Percentiles rank a stretch among this genome's conserved stretches.
These are phyloP conservation scores for Botryotinia calthae DNA, from an alignment of 2,329 filamentous ascomycete genomes.

Conservation along the genomic window DNA sequence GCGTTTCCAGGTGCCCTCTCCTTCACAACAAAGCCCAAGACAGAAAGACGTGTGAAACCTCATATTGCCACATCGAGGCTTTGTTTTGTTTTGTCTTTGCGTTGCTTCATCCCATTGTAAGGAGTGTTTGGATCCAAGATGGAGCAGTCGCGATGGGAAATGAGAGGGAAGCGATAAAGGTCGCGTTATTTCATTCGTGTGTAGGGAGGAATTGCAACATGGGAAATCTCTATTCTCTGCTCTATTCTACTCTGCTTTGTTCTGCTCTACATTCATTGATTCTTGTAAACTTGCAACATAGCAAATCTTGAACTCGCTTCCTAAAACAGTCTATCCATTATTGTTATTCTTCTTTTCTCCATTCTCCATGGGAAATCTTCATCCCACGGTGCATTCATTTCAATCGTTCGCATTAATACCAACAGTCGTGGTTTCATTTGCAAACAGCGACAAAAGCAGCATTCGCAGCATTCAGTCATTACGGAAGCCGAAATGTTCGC, in stretches of 20 bases:
- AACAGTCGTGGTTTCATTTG: background rate
- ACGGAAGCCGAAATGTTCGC: constrained; percentile 3
- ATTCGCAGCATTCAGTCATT: background rate
- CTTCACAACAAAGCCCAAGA: constrained; percentile 33
- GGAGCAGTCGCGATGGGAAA: constrained; percentile 9
- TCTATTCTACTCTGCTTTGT: background rate
- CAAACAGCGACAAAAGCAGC: background rate
- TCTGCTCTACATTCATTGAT: background rate
- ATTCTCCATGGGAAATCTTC: background rate
- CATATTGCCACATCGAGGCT: constrained; percentile 30
- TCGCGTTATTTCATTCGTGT: constrained; percentile 26
- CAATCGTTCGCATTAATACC: background rate
- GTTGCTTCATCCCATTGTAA: background rate
- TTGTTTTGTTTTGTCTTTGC: constrained; percentile 38
- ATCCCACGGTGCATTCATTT: background rate
- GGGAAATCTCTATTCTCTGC: background rate
- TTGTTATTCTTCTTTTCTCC: background rate
- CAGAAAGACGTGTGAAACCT: constrained; percentile 28
- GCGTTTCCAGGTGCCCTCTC: constrained; percentile 30
- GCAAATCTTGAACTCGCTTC: background rate
- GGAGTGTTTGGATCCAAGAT: constrained; percentile 5
- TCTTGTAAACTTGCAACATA: background rate
- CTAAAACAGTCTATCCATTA: background rate
- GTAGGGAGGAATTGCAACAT: background rate
- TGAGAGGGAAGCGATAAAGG: constrained; percentile 18